Conservation (phyloP, 1,284 basidiomycete species). For the Cryptococcus sp. region DNA sequence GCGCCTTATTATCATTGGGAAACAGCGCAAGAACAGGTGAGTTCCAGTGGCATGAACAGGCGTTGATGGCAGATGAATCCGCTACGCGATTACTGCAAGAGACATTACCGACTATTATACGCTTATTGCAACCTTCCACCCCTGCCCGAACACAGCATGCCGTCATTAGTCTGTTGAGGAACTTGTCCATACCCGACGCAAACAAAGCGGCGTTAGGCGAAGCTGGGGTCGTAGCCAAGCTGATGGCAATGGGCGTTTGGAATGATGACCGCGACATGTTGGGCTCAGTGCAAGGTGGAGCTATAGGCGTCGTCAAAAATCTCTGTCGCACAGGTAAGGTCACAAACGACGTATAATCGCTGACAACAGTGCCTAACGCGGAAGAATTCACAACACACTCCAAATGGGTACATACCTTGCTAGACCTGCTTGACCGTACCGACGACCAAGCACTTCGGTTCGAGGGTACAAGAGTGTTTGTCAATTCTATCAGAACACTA, state of each 20-base stretch:
- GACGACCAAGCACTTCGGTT: constrained; percentile 80
- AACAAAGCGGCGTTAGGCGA: constrained; percentile 67
- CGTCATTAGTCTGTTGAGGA: constrained; percentile 76
- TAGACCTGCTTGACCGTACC: constrained; percentile 73
- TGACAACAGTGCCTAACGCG: constrained; percentile 15
- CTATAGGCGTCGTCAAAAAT: constrained; percentile 85
- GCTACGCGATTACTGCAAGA: constrained; percentile 7
- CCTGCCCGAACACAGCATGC: constrained; percentile 80
- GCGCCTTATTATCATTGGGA: constrained; percentile 54
- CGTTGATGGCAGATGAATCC: constrained; percentile 10
- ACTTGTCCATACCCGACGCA: constrained; percentile 69
- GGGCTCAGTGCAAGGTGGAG: constrained; percentile 81
- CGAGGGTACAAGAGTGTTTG: constrained; percentile 84
- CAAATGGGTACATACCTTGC: constrained; percentile 61
- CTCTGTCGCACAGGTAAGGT: constrained; percentile 61
- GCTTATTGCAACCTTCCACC: constrained; percentile 61
- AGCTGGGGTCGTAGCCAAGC: constrained; percentile 63
- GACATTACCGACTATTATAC: constrained; percentile 38
- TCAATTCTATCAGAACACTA: constrained; percentile 71
- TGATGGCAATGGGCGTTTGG: constrained; percentile 71
- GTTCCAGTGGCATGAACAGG: background rate
- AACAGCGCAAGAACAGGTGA: constrained; percentile 54
- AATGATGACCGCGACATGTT: constrained; percentile 71
- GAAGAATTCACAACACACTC: constrained; percentile 16
- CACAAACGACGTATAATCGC: too few species aligned